These are phyloP conservation scores for Naganishia cerealis DNA, from an alignment of 1,284 basidiomycete genomes.

Conservation along the genomic window DNA sequence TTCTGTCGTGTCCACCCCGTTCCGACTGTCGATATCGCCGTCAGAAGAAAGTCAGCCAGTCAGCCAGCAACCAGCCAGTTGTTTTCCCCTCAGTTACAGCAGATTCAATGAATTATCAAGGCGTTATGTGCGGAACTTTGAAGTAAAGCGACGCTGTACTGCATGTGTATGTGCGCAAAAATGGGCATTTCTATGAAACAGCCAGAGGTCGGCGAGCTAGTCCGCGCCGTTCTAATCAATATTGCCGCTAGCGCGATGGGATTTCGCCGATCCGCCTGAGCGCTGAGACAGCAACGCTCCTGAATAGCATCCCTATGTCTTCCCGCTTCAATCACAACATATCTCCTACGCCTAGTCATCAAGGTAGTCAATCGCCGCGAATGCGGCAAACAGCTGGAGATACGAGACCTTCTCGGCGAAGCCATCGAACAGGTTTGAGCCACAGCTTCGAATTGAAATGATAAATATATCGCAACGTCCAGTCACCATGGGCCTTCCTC, in stretches of 20 bases:
- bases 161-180: no score
- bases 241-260: neutral
- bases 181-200: no score
- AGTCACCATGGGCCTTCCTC: neutral
- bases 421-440: neutral
- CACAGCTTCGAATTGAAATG: neutral
- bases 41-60: no score
- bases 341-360: neutral
- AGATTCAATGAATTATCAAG: no score
- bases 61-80: no score
- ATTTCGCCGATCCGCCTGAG: constrained; percentile 2
- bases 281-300: neutral
- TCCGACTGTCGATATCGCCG: no score
- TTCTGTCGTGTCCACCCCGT: no score
- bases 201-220: no score
- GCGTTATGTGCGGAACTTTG: no score
- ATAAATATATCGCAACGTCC: neutral
- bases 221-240: no score
- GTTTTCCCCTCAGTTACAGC: no score
- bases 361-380: neutral
- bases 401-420: neutral
- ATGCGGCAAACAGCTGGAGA: neutral
- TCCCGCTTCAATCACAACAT: neutral
- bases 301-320: neutral
- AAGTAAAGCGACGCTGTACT: no score